These are phyloP conservation scores for Hypoxylon lienhwacheense DNA, from an alignment of 495 filamentous ascomycete species.

Conservation along the genomic window DNA sequence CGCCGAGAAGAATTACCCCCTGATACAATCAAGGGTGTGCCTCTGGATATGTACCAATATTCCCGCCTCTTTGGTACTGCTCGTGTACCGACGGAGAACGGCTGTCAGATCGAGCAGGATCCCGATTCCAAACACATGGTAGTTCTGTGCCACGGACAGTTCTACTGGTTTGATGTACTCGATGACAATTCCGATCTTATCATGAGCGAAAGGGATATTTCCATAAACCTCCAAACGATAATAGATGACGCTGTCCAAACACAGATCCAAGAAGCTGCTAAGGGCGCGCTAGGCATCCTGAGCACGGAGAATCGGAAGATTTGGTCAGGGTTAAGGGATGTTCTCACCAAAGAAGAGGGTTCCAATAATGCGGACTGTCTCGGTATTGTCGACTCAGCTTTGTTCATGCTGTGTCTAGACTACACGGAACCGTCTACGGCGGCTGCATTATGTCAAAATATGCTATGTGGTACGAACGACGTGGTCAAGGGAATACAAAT, in stretches of 20 bases:
- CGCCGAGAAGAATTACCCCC: constrained; percentile 91
- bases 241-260: constrained; percentile 86
- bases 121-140: constrained; percentile 85
- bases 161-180: constrained; percentile 98
- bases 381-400: constrained; percentile 88
- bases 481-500: constrained; percentile 93
- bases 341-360: constrained; percentile 79
- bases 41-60: constrained; percentile 97
- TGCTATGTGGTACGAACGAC: constrained; percentile 94
- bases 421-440: constrained; percentile 80
- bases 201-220: constrained; percentile 95
- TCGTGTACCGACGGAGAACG: constrained; percentile 90
- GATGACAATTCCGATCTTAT: constrained; percentile 93
- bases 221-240: constrained; percentile 89
- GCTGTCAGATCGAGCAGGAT: constrained; percentile 94
- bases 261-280: constrained; percentile 90
- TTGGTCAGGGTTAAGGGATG: constrained; percentile 89
- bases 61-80: constrained; percentile 94
- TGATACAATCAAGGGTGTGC: constrained; percentile 78
- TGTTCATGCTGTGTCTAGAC: constrained; percentile 91
- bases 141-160: constrained; percentile 93
- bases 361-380: constrained; percentile 96
- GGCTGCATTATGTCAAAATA: constrained; percentile 88
- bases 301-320: constrained; percentile 96
- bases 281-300: constrained; percentile 88